Conservation (phyloP, 441 rosid genomes). For the Macaranga tanarius region DNA sequence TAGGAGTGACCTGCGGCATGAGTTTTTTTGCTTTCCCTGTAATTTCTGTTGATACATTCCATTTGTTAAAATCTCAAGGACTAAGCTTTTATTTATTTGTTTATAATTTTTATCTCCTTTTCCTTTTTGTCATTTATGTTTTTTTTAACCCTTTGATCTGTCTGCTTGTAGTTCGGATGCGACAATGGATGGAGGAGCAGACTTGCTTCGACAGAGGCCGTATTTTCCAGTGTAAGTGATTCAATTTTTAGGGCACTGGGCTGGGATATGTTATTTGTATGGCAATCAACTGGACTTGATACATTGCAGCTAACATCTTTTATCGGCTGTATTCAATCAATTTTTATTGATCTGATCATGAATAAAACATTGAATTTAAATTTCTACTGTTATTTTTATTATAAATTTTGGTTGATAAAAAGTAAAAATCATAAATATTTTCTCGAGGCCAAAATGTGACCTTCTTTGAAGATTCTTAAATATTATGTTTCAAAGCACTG, state of each 20-base stretch:
- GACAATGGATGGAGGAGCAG: constrained; percentile 46
- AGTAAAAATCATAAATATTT: background rate
- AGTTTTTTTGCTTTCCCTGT: background rate
- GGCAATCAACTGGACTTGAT: constrained; percentile 9
- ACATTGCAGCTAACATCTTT: background rate
- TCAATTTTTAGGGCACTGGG: constrained; percentile 5
- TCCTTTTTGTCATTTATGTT: constrained; percentile 13
- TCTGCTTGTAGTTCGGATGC: constrained; percentile 46
- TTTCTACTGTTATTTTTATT: background rate
- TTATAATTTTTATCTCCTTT: constrained; percentile 4
- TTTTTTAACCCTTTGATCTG: constrained; percentile 17
- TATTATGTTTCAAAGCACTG: background rate
- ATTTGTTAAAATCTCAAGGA: background rate
- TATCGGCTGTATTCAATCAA: too few species aligned
- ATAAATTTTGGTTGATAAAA: background rate
- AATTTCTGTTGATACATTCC: constrained; percentile 1
- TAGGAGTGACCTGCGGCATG: constrained; percentile 1
- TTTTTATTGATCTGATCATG: background rate
- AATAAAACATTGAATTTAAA: background rate
- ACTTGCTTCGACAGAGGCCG: constrained; percentile 38
- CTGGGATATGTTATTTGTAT: background rate
- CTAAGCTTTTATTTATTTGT: background rate
- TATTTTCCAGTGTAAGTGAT: constrained; percentile 79
- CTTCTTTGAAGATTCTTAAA: background rate
- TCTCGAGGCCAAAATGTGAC: background rate